Percentiles rank a stretch among this genome's conserved stretches.
phyloP scores from a whole-genome alignment of 768 basidiomycete genomes.

The Lactifluus piperatus region DNA sequence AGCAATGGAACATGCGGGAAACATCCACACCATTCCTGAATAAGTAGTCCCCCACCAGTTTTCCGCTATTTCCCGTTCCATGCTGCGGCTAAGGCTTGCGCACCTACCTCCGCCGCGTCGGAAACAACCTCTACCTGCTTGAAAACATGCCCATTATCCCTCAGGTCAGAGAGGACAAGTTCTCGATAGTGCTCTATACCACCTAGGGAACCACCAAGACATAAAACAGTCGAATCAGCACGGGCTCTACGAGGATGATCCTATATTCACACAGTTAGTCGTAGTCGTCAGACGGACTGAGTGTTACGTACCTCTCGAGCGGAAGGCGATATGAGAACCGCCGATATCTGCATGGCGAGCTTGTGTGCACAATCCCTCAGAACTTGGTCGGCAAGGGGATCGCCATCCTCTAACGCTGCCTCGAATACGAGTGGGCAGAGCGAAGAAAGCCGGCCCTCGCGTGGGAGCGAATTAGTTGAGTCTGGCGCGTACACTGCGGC shows the following conservation, averaged over 20 bases:
- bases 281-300: background rate
- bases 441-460: conserved; percentile 68
- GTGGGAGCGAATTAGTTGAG: conserved; percentile 32
- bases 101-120: conserved; percentile 62
- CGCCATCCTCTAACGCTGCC: conserved; percentile 61
- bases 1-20: background rate
- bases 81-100: conserved; percentile 40
- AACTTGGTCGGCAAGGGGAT: conserved; percentile 56
- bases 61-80: conserved; percentile 6
- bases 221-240: conserved; percentile 52
- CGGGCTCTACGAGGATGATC: conserved; percentile 28
- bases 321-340: conserved; percentile 37
- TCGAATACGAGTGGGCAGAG: conserved; percentile 72
- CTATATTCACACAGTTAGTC: background rate
- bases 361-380: conserved; percentile 41
- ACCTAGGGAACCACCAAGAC: conserved; percentile 73
- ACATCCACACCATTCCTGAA: background rate
- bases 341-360: conserved; percentile 51
- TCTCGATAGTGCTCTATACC: conserved; percentile 53
- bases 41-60: background rate
- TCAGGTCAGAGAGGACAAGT: conserved; percentile 46
- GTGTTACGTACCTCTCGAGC: background rate
- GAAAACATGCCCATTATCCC: conserved; percentile 51
- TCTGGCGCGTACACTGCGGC: conserved; percentile 58
- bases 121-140: conserved; percentile 55